Base-by-base conservation (phyloP, 1,284 basidiomycete species). In the Ceratobasidium sp. region DNA sequence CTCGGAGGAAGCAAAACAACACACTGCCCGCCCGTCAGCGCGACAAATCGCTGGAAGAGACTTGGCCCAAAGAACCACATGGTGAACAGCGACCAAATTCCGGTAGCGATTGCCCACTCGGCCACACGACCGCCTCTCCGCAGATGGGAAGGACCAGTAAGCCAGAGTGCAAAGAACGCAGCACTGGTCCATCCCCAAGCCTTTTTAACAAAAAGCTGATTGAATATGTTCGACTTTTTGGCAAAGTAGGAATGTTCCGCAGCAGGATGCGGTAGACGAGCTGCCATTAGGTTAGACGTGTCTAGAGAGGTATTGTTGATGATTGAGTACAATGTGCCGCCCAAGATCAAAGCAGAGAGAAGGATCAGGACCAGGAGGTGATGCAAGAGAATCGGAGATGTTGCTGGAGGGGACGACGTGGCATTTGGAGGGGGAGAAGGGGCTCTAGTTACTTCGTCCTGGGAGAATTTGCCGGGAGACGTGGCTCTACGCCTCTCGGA, bases 11-110 rank as follows among this genome's bases (percentile, higher is more conserved):
- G 81, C 22, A 84, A 80, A 14, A 94, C 83, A 13, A 93, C 84
- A 79, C 96, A 98, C 78, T 91, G 87, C 0, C 92, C 96, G 0
- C 96, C 96, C 0, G 92, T 91, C 7, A 86, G 83, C n/a, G 88
- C 83, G 74, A 89, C 87, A 77, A 96, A 82, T 31, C 95, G 89
- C 73, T 94, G 90, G 39, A 94, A 82, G 61, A 98, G 82, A 0
- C 92, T 86, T 2, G 95, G 93, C 0, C 96, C 96, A 79, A 98
- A 96, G 85, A 96, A 97, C 95, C 95, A 98, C 71, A 85, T 85
- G 1, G 94, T 91, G 84, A 95, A 95, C 11, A 86, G 81, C 58
- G 90, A 81, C 94, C 94, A 97, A 56, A 88, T 84, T 24, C 82
- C 80, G 7, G 92, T 93, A 65, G 89, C 90, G 27, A 87, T 79